These are phyloP conservation scores for Irpex sp. DNA, from an alignment of 1,284 basidiomycete species.

Conservation along the genomic window DNA sequence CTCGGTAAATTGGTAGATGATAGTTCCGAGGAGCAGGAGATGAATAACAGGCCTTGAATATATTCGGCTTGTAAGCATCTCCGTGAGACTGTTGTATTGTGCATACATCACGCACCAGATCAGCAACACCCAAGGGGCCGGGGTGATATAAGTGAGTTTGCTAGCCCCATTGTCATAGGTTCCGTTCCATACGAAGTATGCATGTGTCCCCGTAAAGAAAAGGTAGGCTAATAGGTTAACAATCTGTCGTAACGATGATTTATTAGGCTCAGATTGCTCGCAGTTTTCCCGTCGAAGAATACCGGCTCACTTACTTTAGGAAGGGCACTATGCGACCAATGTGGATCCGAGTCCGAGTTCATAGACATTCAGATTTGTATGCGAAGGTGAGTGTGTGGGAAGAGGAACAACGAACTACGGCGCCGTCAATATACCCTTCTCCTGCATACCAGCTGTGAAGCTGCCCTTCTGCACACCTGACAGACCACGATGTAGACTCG, in stretches of 20 bases:
- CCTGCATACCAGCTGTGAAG: neutral
- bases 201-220: neutral
- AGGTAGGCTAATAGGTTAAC: neutral
- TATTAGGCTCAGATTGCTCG: no score
- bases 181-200: conserved; percentile 30
- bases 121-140: conserved; percentile 83
- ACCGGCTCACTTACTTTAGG: neutral
- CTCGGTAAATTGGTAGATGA: conserved; percentile 88
- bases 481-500: neutral
- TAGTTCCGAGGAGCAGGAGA: conserved; percentile 80
- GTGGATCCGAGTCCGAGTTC: neutral
- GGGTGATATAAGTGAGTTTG: conserved; percentile 87
- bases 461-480: neutral
- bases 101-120: conserved; percentile 54
- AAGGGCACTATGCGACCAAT: neutral
- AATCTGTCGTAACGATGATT: neutral
- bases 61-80: neutral
- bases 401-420: neutral
- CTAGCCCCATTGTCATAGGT: conserved; percentile 65
- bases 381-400: neutral
- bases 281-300: no score
- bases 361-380: neutral
- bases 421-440: neutral
- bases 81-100: conserved; percentile 16
- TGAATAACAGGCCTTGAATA: conserved; percentile 75